Evolutionary conservation across 2,329 filamentous ascomycete species (phyloP).

Genomic region (Camptophora hylomeconis): DNA sequence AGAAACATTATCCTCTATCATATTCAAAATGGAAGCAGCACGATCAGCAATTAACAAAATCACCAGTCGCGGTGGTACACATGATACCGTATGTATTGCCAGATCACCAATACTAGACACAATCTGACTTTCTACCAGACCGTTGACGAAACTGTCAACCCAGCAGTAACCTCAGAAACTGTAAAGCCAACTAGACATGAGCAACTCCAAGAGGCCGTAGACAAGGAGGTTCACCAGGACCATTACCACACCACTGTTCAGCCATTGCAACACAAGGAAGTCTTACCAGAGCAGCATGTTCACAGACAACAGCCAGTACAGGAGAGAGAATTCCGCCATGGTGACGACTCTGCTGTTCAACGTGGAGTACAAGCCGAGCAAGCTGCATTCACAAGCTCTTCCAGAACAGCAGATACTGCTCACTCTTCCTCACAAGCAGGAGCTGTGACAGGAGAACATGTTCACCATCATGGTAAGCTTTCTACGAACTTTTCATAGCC

Average conservation of each 20-base stretch:
- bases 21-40: slow-evolving; percentile 49
- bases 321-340: slow-evolving; percentile 49
- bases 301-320: slow-evolving; percentile 47
- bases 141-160: slow-evolving; percentile 53
- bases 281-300: slow-evolving; percentile 48
- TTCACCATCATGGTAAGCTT: slow-evolving; percentile 42
- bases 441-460: slow-evolving; percentile 45
- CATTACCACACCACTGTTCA: slow-evolving; percentile 60
- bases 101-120: too few relatives aligned
- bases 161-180: slow-evolving; percentile 47
- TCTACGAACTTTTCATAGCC: neutral
- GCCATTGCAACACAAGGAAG: slow-evolving; percentile 44
- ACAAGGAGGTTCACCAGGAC: slow-evolving; percentile 58
- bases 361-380: slow-evolving; percentile 33
- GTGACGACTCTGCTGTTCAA: slow-evolving; percentile 35
- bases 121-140: too few relatives aligned
- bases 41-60: slow-evolving; percentile 50
- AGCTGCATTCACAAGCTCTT: slow-evolving; percentile 40
- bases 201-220: slow-evolving; percentile 46
- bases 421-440: slow-evolving; percentile 37
- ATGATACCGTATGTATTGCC: too few relatives aligned
- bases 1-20: too few relatives aligned
- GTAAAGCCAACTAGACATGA: slow-evolving; percentile 50
- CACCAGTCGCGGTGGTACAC: slow-evolving; percentile 47
- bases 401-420: slow-evolving; percentile 32